These are phyloP conservation scores for Neocatenulostroma microsporum DNA, from an alignment of 2,329 filamentous ascomycete genomes.

Conservation along the genomic window DNA sequence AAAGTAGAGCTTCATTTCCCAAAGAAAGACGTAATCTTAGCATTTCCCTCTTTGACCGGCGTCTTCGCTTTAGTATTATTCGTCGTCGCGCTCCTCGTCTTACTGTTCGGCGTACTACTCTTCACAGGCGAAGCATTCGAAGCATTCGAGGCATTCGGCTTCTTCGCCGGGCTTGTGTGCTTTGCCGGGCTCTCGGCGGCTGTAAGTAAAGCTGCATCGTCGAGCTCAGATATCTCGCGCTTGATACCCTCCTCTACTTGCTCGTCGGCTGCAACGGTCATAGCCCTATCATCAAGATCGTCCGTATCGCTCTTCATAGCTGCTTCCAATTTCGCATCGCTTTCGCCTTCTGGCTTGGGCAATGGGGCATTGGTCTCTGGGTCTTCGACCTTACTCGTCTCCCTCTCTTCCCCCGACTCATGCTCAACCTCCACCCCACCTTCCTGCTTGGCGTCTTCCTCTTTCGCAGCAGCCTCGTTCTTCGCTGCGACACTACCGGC, in stretches of 20 bases:
- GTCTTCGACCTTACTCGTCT: conserved; percentile 38
- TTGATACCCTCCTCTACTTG: conserved; percentile 36
- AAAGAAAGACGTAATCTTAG: conserved; percentile 54
- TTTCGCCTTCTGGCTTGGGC: conserved; percentile 30
- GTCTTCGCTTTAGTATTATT: conserved; percentile 45
- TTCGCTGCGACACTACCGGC: conserved; percentile 28
- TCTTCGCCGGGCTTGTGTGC: too few species aligned
- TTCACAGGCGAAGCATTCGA: conserved; percentile 20
- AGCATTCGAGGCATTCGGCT: conserved; percentile 19
- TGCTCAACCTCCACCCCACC: conserved; percentile 30
- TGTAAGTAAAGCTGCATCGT: conserved; percentile 23
- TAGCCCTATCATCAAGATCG: conserved; percentile 24
- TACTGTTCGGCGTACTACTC: conserved; percentile 26
- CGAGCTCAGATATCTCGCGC: conserved; percentile 37
- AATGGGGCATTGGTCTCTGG: conserved; percentile 48
- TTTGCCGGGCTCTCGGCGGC: conserved; percentile 21
- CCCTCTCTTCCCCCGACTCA: conserved; percentile 34
- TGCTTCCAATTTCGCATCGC: conserved; percentile 22
- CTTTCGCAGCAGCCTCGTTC: conserved; percentile 25
- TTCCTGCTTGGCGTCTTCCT: conserved; percentile 24
- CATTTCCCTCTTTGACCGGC: conserved; percentile 44
- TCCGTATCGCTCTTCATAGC: conserved; percentile 40
- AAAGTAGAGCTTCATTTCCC: too few species aligned
- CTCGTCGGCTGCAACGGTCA: conserved; percentile 19
- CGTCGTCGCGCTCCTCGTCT: conserved; percentile 50